Evolutionary conservation across 2,329 filamentous ascomycete genomes (phyloP).

Genomic region (Sporothrix pallida): DNA sequence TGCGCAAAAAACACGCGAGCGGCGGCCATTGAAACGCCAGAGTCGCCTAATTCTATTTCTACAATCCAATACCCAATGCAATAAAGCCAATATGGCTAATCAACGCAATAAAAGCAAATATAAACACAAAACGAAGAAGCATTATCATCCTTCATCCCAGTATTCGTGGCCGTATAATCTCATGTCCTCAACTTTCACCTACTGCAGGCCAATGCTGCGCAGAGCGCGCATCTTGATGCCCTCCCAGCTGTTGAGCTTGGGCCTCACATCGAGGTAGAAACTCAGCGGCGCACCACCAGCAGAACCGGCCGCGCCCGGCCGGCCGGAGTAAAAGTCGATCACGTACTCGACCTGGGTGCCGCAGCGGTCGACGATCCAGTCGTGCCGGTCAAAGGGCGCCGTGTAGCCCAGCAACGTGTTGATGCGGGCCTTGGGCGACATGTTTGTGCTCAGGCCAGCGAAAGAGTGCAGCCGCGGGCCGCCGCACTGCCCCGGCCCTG

Average conservation of each 20-base stretch:
- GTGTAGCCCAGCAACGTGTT: conserved; percentile 89
- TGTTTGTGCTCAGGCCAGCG: conserved; percentile 68
- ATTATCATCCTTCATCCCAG: background rate
- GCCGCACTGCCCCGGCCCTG: conserved; percentile 63
- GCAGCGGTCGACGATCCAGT: conserved; percentile 95
- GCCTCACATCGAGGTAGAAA: conserved; percentile 71
- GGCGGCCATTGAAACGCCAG: conserved; percentile 7
- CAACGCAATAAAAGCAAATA: conserved; percentile 22
- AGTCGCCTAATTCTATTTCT: conserved; percentile 1
- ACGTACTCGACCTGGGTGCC: conserved; percentile 88
- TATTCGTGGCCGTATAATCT: too few relatives aligned
- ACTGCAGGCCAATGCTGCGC: conserved; percentile 58
- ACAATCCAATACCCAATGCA: conserved; percentile 28
- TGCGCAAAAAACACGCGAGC: too few relatives aligned
- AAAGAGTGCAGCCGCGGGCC: conserved; percentile 87
- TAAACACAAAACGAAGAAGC: background rate
- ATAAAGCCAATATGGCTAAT: conserved; percentile 12
- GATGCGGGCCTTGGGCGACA: conserved; percentile 83
- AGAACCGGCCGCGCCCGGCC: conserved; percentile 47
- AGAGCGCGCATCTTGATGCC: conserved; percentile 69
- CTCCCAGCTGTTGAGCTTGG: conserved; percentile 71
- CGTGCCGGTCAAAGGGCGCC: conserved; percentile 91
- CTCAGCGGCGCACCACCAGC: conserved; percentile 49
- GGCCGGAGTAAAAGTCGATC: conserved; percentile 94
- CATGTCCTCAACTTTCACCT: background rate